Evolutionary conservation across 2,329 filamentous ascomycete species (phyloP).

Genomic region (Zasmidium angulare): DNA sequence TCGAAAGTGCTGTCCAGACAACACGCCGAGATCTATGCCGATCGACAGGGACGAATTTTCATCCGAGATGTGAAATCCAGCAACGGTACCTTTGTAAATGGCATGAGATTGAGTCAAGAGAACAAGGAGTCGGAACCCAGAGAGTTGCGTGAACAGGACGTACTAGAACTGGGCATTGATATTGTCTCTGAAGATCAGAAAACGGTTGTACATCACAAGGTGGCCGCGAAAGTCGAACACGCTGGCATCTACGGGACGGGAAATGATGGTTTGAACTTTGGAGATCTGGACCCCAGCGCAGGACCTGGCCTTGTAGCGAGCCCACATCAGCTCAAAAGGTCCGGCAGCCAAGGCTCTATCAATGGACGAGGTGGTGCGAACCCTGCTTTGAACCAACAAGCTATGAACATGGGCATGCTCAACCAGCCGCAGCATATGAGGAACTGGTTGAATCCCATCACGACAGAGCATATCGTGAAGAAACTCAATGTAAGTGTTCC

Average conservation of each 20-base stretch:
- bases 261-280: constrained; percentile 83
- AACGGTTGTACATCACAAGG: constrained; percentile 97
- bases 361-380: constrained; percentile 62
- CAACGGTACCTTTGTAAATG: constrained; percentile 98
- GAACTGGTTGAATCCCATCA: constrained; percentile 84
- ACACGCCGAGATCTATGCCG: constrained; percentile 94
- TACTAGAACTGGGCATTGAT: constrained; percentile 92
- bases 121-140: constrained; percentile 96
- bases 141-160: constrained; percentile 86
- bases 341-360: constrained; percentile 51
- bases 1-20: constrained; percentile 96
- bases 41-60: constrained; percentile 74
- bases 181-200: constrained; percentile 99
- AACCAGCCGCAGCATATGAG: constrained; percentile 74
- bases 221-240: constrained; percentile 94
- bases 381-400: constrained; percentile 50
- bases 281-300: constrained; percentile 78
- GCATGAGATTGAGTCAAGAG: constrained; percentile 82
- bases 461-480: constrained; percentile 92
- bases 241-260: constrained; percentile 77
- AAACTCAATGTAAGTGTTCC: constrained; percentile 67
- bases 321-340: constrained; percentile 61
- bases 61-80: constrained; percentile 98
- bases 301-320: constrained; percentile 68
- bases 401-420: constrained; percentile 57